phyloP scores from a whole-genome alignment of 495 filamentous ascomycete species.

The Penicillium bialowiezense region DNA sequence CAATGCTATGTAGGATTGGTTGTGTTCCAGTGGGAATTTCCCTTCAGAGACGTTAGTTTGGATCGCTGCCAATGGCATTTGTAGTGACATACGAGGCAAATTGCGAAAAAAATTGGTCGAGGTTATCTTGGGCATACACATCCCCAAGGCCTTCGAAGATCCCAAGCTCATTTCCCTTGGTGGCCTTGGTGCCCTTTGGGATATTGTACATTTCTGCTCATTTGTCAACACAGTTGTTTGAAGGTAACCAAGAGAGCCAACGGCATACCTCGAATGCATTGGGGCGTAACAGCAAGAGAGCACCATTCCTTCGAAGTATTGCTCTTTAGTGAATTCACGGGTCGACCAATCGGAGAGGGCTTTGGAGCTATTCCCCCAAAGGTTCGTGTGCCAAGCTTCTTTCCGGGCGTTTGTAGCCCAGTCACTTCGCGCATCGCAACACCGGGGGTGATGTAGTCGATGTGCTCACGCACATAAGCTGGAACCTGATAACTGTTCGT shows the following conservation, averaged over 20 bases:
- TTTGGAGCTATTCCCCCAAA: constrained; percentile 13
- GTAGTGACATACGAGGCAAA: constrained; percentile 19
- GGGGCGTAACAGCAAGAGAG: constrained; percentile 27
- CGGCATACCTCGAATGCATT: constrained; percentile 30
- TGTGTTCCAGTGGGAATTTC: constrained; percentile 37
- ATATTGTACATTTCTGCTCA: constrained; percentile 42
- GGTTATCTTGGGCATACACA: constrained; percentile 51
- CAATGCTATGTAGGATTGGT: constrained; percentile 39
- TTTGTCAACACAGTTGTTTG: not conserved
- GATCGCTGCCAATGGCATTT: not conserved
- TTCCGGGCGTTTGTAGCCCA: not conserved
- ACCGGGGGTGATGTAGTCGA: constrained; percentile 58
- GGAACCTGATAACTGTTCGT: constrained; percentile 48
- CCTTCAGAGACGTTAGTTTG: constrained; percentile 7
- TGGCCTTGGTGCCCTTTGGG: constrained; percentile 29
- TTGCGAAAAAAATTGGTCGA: constrained; percentile 57
- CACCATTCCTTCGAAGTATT: constrained; percentile 21
- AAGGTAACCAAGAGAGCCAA: too few species aligned
- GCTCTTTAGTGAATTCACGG: constrained; percentile 11
- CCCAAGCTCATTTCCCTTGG: constrained; percentile 41
- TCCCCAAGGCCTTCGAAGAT: constrained; percentile 44
- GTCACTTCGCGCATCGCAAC: constrained; percentile 29
- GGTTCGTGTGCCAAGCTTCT: constrained; percentile 12
- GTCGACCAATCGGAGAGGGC: constrained; percentile 38
- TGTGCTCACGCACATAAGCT: constrained; percentile 43